Evolutionary conservation across 2,329 filamentous ascomycete genomes (phyloP), one percentile per base, ranked within the genome.

Genomic region (Pseudocercospora ulei): DNA sequence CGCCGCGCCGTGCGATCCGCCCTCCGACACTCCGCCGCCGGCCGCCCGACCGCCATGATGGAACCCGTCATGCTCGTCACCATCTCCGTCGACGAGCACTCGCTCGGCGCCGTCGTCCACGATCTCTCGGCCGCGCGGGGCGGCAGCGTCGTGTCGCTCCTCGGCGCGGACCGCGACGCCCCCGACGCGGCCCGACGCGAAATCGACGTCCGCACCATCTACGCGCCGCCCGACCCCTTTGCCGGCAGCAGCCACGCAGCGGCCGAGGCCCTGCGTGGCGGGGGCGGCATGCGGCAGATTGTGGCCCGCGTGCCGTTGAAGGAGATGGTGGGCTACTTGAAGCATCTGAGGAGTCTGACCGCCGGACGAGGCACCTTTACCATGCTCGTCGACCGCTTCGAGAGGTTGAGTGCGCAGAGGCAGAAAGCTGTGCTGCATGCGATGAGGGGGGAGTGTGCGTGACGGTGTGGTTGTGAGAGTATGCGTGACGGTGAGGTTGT

Each of bases 251-350:
- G 43, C 12, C 33, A 19, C 7, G 25, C 29, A 3, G 11, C 33
- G 3, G 35, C 35, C 1, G 48, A 53, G 2, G 36, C 25, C 13
- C 14, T 45, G 6, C 53, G 46, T 16, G 36, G 35, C 9, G 44
- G 35, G 11, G 36, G 31, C 7, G 51, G 44, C 6, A 45, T 43
- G 35, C 49, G 54, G 19, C 73, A 76, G 41, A 84, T 98, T 50
- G 78, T 80, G 7, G 90, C 87, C 13, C 77, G 82, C 54, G 88
- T 96, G 17, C 90, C 90, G 19, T 69, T 96, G 53, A 92, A 90
- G 64, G 88, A 96, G 63, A 95, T 96, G 84, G 79, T 96, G 22
- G 83, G 88, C 26, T 98, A 96, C 61, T 69, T 96, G 52, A 84
- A 85, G 59, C 83, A 92, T 57, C 64, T 98, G 48, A 71, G 90